Evolutionary conservation across 1,139 yeast genomes (phyloP).

Genomic region (Yamadazyma taylorii): DNA sequence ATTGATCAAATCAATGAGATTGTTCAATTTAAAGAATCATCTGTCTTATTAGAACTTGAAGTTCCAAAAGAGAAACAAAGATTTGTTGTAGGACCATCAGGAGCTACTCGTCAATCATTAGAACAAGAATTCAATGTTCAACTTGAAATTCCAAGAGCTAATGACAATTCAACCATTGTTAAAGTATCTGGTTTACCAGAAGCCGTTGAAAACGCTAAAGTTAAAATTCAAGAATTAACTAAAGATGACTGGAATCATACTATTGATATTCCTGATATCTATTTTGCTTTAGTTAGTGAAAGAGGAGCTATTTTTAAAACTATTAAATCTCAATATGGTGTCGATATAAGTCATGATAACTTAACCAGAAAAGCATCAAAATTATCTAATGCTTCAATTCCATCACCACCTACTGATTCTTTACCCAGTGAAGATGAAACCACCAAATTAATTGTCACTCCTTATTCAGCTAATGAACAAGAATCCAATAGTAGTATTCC

Average conservation of each 20-base stretch:
- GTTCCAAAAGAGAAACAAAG: conserved; percentile 78
- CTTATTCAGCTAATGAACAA: conserved; percentile 6
- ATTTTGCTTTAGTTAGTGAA: conserved; percentile 65
- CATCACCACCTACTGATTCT: conserved; percentile 51
- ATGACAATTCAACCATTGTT: conserved; percentile 44
- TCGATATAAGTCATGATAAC: conserved; percentile 66
- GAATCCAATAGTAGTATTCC: conserved; percentile 46
- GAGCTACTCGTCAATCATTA: conserved; percentile 68
- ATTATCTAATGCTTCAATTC: conserved; percentile 45
- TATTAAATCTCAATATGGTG: conserved; percentile 53
- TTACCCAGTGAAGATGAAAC: conserved; percentile 42
- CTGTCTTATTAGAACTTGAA: conserved; percentile 54
- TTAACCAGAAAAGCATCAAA: conserved; percentile 50
- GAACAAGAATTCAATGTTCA: conserved; percentile 69
- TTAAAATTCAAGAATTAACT: conserved; percentile 51
- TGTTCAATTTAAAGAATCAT: conserved; percentile 65
- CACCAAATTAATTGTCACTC: conserved; percentile 46
- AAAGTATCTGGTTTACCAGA: conserved; percentile 63
- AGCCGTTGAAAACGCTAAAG: conserved; percentile 56
- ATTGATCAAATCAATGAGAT: conserved; percentile 63
- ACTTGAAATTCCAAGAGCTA: conserved; percentile 68
- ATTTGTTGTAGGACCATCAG: conserved; percentile 79
- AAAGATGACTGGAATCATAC: conserved; percentile 49
- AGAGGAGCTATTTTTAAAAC: conserved; percentile 65
- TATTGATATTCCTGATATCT: conserved; percentile 56